These are phyloP conservation scores for Vitis hybrid DNA, from an alignment of 177 flowering plant species.

Conservation along the genomic window DNA sequence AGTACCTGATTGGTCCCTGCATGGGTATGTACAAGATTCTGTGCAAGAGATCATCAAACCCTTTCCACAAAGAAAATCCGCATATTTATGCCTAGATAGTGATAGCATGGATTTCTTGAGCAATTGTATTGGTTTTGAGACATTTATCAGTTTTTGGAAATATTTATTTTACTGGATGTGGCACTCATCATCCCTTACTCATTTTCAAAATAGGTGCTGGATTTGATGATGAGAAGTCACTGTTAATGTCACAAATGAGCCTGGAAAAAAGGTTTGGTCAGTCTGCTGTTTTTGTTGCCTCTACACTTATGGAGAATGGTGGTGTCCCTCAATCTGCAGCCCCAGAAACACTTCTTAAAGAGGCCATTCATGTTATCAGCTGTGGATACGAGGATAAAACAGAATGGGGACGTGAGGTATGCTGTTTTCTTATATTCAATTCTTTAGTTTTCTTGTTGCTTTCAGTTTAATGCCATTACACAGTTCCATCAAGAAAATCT, in stretches of 20 bases:
- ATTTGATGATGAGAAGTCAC: constrained; percentile 77
- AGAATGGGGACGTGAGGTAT: constrained; percentile 81
- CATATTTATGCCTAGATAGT: too few relatives aligned
- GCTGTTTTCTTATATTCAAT: not conserved
- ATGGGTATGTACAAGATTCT: too few relatives aligned
- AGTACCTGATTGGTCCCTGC: too few relatives aligned
- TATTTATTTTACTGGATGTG: not conserved
- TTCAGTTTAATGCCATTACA: not conserved
- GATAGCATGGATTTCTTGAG: not conserved
- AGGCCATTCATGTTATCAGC: constrained; percentile 88
- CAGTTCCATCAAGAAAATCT: not conserved
- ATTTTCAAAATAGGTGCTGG: constrained; percentile 50
- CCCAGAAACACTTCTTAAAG: constrained; percentile 77
- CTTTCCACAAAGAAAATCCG: too few relatives aligned
- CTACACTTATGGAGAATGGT: constrained; percentile 84
- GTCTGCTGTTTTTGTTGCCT: constrained; percentile 77
- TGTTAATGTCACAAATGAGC: constrained; percentile 79
- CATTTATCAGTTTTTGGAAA: not conserved
- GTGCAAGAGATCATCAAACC: too few relatives aligned
- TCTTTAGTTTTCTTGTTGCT: not conserved
- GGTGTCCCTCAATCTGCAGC: constrained; percentile 82
- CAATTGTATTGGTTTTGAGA: not conserved
- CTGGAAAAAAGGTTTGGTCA: constrained; percentile 80
- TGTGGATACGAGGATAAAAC: constrained; percentile 85
- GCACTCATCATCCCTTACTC: not conserved